Base-by-base conservation (phyloP, 108 stramenopile species). In the Epithemia pelagica region DNA sequence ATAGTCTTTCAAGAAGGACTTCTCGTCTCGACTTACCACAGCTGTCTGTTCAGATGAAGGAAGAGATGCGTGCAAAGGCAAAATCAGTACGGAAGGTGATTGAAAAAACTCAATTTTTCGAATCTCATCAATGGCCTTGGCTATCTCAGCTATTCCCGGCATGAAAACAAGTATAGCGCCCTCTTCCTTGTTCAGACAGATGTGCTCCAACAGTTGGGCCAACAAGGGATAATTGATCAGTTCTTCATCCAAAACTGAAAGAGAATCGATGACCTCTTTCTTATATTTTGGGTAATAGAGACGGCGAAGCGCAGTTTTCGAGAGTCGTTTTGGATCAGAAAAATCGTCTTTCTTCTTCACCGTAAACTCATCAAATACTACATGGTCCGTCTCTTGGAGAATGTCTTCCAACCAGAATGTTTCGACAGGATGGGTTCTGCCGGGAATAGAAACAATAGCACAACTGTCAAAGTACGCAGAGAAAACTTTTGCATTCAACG, bases 91-190 rank as follows among this genome's bases (percentile, higher is more conserved):
- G 46, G 71, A 61, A 1, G 78, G 59, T 18, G 78, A 74, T 56
- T 80, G 78, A 61, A 87, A 85, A 32, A 75, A 70, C 29, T 79
- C 75, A 28, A 73, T 79, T 33, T 85, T 85, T 72, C 72, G 75
- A 59, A 87, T 62, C 66, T 84, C 84, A 58, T 87, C 86, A 30
- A 85, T 82, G 2, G 83, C 71, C 54, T 86, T 86, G 28, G 71
- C 72, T 65, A 96, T 96, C 64, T 95, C 94, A 60, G 76, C 81
- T 64, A 90, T 61, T 3, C 87, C 91, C 3, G 93, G 90, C 74
- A 94, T 69, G 70, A 96, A 96, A 25, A 95, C 89, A 23, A 96
- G 73, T 52, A 96, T 89, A 5, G 87, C 88, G 29, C 87, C 91
- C 22, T 86, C 86, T 30, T 21, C 61, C 81, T 22, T 78, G 51